Conservation (phyloP, 2,329 filamentous ascomycete genomes). For the Cladophialophora carrionii region DNA sequence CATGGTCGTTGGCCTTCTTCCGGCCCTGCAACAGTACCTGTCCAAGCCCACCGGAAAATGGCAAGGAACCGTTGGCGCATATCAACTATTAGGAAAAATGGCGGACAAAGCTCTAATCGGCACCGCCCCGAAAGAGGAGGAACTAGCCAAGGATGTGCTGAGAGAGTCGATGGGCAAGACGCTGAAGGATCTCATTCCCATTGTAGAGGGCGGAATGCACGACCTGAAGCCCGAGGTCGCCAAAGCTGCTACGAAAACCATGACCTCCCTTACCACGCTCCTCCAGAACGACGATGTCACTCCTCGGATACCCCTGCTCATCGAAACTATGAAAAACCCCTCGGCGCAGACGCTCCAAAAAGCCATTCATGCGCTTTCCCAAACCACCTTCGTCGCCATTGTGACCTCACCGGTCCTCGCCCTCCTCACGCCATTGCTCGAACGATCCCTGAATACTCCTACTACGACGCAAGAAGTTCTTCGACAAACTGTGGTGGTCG, state of each 20-base stretch:
- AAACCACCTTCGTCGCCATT: constrained; percentile 97
- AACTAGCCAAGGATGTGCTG: constrained; percentile 83
- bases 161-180: constrained; percentile 88
- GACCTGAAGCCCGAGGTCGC: constrained; percentile 83
- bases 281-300: constrained; percentile 96
- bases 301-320: constrained; percentile 84
- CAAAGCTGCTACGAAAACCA: constrained; percentile 89
- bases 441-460: constrained; percentile 90
- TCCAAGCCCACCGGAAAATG: constrained; percentile 87
- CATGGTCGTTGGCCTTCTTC: constrained; percentile 79
- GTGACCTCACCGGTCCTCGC: constrained; percentile 95
- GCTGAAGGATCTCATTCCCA: constrained; percentile 82
- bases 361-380: constrained; percentile 92
- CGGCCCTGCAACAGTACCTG: constrained; percentile 74
- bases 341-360: constrained; percentile 87
- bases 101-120: constrained; percentile 91
- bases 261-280: constrained; percentile 85
- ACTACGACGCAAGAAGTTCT: constrained; percentile 90
- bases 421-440: constrained; percentile 88
- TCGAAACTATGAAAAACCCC: constrained; percentile 94
- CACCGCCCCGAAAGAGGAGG: constrained; percentile 80
- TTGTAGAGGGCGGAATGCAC: constrained; percentile 93
- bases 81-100: constrained; percentile 85
- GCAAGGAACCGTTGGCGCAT: constrained; percentile 91
- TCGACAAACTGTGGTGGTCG: constrained; percentile 92